Conservation (phyloP, 495 filamentous ascomycete genomes). For the Hypoxylon lenormandii region DNA sequence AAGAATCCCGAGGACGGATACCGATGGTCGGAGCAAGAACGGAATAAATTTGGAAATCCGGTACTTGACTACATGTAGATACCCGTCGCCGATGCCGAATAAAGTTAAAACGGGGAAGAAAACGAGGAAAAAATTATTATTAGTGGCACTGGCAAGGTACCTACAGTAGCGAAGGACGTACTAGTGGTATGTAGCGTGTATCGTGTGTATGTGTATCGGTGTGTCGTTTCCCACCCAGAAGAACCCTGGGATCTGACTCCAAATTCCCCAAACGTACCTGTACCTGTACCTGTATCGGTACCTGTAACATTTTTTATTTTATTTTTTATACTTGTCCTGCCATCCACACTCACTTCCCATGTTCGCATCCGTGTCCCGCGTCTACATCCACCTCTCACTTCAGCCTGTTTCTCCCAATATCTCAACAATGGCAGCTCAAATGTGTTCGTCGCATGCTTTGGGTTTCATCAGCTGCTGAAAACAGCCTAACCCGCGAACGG, state of each 20-base stretch:
- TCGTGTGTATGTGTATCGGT: constrained; percentile 28
- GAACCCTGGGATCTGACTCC: constrained; percentile 13
- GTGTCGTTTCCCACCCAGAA: constrained; percentile 36
- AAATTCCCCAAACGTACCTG: background rate
- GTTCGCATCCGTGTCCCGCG: background rate
- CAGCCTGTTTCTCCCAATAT: constrained; percentile 39
- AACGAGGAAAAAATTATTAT: constrained; percentile 15
- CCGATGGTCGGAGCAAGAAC: no score
- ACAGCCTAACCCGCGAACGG: constrained; percentile 14
- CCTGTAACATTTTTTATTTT: no score
- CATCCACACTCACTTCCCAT: no score
- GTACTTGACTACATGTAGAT: background rate
- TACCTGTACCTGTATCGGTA: no score
- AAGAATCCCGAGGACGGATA: no score
- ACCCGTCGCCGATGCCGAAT: no score
- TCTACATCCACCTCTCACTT: constrained; percentile 24
- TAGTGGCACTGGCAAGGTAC: constrained; percentile 24
- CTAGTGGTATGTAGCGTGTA: background rate
- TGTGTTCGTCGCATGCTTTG: background rate
- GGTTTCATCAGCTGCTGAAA: constrained; percentile 20
- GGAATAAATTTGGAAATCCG: background rate
- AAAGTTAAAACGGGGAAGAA: constrained; percentile 5
- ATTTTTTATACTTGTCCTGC: no score
- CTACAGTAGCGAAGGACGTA: no score
- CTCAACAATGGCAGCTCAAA: constrained; percentile 36